phyloP scores from a whole-genome alignment of 2,329 filamentous ascomycete species.

The Lasiodiplodia theobromae region DNA sequence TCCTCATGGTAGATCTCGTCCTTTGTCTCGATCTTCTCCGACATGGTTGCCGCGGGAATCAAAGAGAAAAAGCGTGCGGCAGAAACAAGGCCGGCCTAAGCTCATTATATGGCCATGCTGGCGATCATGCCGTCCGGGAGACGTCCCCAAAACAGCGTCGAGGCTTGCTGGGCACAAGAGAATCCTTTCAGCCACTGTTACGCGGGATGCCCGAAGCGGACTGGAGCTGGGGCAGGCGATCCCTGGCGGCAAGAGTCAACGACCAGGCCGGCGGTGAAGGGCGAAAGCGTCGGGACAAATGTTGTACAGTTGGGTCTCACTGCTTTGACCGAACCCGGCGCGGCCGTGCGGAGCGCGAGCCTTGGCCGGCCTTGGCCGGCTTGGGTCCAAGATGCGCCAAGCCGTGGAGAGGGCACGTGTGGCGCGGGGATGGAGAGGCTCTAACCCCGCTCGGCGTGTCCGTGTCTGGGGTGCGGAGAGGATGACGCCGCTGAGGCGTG shows the following conservation, averaged over 20 bases:
- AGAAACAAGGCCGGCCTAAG: not conserved
- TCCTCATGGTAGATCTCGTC: slow-evolving; percentile 37
- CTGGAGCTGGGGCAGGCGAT: slow-evolving; percentile 14
- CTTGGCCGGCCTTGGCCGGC: not conserved
- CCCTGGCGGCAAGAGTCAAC: slow-evolving; percentile 10
- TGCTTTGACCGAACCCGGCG: slow-evolving; percentile 6
- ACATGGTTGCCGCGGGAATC: not conserved
- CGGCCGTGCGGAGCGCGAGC: slow-evolving; percentile 5
- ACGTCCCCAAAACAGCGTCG: slow-evolving; percentile 12
- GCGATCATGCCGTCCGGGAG: slow-evolving; percentile 4
- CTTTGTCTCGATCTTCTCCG: slow-evolving; percentile 20
- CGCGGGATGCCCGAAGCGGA: slow-evolving; percentile 16
- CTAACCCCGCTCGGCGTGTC: not conserved
- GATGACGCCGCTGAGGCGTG: not conserved
- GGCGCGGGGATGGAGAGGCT: slow-evolving; percentile 1
- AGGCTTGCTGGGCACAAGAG: slow-evolving; percentile 5
- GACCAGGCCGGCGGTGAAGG: slow-evolving; percentile 12
- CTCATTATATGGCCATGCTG: slow-evolving; percentile 19
- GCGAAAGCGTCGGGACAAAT: not conserved
- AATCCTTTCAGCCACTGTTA: slow-evolving; percentile 21
- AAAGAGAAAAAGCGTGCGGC: not conserved
- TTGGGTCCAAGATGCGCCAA: slow-evolving; percentile 8
- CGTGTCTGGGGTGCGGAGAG: slow-evolving; percentile 25
- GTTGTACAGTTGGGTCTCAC: slow-evolving; percentile 9
- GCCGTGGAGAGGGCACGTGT: slow-evolving; percentile 12